These are phyloP conservation scores for Alternaria solani DNA, from an alignment of 2,329 filamentous ascomycete species.

Conservation along the genomic window DNA sequence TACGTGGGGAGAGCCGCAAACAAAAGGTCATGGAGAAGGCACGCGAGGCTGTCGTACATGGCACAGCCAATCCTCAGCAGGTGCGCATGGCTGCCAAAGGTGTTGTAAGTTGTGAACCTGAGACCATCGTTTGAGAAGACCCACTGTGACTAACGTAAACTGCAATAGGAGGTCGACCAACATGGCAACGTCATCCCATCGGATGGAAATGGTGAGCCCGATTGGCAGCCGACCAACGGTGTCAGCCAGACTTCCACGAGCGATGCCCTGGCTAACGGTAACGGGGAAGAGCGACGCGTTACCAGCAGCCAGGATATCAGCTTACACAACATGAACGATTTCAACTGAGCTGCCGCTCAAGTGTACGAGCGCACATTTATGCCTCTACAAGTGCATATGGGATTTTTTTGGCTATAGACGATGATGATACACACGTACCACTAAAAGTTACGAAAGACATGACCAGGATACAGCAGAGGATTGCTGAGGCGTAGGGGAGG, in stretches of 20 bases:
- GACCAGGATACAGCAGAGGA: constrained; percentile 5
- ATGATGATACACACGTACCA: constrained; percentile 2
- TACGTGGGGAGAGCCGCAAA: constrained; percentile 75
- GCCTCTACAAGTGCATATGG: not conserved
- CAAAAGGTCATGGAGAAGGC: constrained; percentile 71
- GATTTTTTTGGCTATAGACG: not conserved
- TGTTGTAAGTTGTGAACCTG: constrained; percentile 50
- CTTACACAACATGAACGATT: constrained; percentile 64
- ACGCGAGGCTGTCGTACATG: constrained; percentile 69
- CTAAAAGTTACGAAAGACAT: constrained; percentile 13
- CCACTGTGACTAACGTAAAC: constrained; percentile 16
- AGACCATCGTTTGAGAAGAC: not conserved
- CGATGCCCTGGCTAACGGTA: constrained; percentile 24
- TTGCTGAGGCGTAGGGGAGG: constrained; percentile 3
- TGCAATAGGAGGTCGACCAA: constrained; percentile 57
- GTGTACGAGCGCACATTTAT: not conserved
- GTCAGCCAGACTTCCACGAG: constrained; percentile 22
- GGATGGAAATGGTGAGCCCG: constrained; percentile 35
- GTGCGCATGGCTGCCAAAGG: constrained; percentile 70
- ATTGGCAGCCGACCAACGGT: constrained; percentile 37
- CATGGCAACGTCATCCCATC: constrained; percentile 66
- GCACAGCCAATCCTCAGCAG: constrained; percentile 67
- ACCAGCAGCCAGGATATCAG: constrained; percentile 66
- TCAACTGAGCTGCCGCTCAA: constrained; percentile 25
- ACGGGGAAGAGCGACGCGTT: constrained; percentile 45